phyloP scores from a whole-genome alignment of 2,329 filamentous ascomycete species.

The Waltergamsia citrina region DNA sequence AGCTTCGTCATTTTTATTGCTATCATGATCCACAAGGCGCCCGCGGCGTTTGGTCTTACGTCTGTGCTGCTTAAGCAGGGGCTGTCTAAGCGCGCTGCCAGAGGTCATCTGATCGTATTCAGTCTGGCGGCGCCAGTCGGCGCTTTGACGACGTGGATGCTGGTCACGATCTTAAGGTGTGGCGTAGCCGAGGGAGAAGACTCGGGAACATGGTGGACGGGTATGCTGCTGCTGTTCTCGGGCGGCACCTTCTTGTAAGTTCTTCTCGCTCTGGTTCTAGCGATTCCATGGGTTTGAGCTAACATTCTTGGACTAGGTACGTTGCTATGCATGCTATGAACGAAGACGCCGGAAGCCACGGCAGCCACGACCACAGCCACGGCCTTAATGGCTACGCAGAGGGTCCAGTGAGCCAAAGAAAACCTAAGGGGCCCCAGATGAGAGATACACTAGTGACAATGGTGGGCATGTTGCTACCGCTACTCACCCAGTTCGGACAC shows the following conservation, averaged over 20 bases:
- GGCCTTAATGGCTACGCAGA: conserved; percentile 47
- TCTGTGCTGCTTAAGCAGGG: conserved; percentile 86
- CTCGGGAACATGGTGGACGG: conserved; percentile 77
- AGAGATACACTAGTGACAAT: conserved; percentile 63
- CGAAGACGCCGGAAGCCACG: conserved; percentile 49
- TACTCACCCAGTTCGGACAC: conserved; percentile 57
- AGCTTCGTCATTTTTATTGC: conserved; percentile 91
- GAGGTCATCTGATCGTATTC: conserved; percentile 82
- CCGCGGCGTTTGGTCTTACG: conserved; percentile 89
- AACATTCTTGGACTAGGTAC: conserved; percentile 49
- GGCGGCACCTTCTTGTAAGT: conserved; percentile 90
- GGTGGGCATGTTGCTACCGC: conserved; percentile 67
- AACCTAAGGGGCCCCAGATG: conserved; percentile 48
- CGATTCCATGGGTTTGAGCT: not conserved
- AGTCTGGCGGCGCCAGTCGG: conserved; percentile 84
- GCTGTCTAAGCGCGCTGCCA: conserved; percentile 73
- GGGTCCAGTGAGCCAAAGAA: conserved; percentile 33
- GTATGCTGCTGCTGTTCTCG: conserved; percentile 88
- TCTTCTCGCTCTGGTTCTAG: conserved; percentile 1
- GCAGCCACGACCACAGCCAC: conserved; percentile 46
- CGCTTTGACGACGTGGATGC: conserved; percentile 72
- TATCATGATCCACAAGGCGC: conserved; percentile 96
- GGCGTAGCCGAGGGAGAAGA: conserved; percentile 34
- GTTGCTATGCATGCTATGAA: conserved; percentile 99
- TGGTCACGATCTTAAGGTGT: conserved; percentile 66